These are phyloP conservation scores for Spatholobus suberectus DNA, from an alignment of 306 rosid genomes.

Conservation along the genomic window DNA sequence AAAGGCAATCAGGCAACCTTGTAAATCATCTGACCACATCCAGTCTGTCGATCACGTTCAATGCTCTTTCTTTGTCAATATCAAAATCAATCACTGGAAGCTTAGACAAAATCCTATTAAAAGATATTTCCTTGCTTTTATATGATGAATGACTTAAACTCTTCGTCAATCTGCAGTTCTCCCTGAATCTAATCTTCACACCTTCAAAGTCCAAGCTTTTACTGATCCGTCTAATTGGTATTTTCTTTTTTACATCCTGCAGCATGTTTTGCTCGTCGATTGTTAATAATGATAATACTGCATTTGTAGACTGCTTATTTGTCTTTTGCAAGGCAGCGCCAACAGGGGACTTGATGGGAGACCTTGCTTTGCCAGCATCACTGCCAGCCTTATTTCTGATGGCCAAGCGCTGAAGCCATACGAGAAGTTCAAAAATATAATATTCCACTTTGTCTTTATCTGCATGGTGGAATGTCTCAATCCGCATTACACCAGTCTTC, in stretches of 20 bases:
- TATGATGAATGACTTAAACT: constrained; percentile 62
- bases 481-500: constrained; percentile 55
- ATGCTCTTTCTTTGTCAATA: constrained; percentile 61
- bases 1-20: neutral
- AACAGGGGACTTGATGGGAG: constrained; percentile 49
- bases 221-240: constrained; percentile 52
- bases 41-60: constrained; percentile 66
- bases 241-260: constrained; percentile 55
- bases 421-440: constrained; percentile 62
- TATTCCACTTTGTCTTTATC: constrained; percentile 72
- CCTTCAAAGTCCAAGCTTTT: constrained; percentile 68
- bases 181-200: constrained; percentile 41
- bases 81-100: constrained; percentile 61
- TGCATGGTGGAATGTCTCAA: constrained; percentile 85
- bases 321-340: constrained; percentile 19
- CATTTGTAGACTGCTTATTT: constrained; percentile 33
- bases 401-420: constrained; percentile 79
- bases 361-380: constrained; percentile 37
- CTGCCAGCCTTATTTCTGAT: constrained; percentile 45
- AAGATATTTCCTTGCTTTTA: constrained; percentile 50
- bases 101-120: constrained; percentile 58
- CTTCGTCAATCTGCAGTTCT: constrained; percentile 47
- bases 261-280: constrained; percentile 63
- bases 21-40: constrained; percentile 49
- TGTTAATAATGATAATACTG: constrained; percentile 36